phyloP scores from a whole-genome alignment of 129 eudicot genomes.

The Cynara cardunculus region DNA sequence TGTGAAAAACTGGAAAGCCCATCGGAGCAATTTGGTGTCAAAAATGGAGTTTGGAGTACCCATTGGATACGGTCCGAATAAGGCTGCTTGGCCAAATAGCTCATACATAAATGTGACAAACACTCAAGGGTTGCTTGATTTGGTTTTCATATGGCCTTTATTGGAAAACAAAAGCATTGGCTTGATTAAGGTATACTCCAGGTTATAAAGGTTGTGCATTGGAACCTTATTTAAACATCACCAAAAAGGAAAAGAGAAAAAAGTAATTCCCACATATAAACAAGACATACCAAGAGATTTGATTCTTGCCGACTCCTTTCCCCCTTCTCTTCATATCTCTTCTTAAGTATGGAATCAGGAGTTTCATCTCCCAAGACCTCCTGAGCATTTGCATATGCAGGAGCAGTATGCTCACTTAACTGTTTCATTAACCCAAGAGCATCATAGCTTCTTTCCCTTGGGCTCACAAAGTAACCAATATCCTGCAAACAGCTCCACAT shows the following conservation, averaged over 20 bases:
- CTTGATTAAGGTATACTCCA: background rate
- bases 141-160: background rate
- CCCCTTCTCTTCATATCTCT: slow-evolving; percentile 33
- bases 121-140: too few relatives aligned
- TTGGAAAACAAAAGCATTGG: background rate
- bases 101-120: too few relatives aligned
- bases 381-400: slow-evolving; percentile 79
- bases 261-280: background rate
- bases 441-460: slow-evolving; percentile 72
- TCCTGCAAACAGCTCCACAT: slow-evolving; percentile 45
- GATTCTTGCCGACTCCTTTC: slow-evolving; percentile 38
- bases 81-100: too few relatives aligned
- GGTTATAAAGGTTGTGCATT: background rate
- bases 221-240: background rate
- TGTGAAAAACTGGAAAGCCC: background rate
- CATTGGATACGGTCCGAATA: background rate
- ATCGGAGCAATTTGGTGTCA: background rate
- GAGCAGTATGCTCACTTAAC: slow-evolving; percentile 73
- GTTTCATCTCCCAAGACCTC: slow-evolving; percentile 88
- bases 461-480: slow-evolving; percentile 78
- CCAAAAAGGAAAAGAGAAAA: background rate
- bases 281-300: slow-evolving; percentile 45
- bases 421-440: slow-evolving; percentile 89
- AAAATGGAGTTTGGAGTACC: background rate
- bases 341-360: slow-evolving; percentile 66